These are phyloP conservation scores for Pichia sp. DNA, from an alignment of 1,139 yeast genomes.

Conservation along the genomic window DNA sequence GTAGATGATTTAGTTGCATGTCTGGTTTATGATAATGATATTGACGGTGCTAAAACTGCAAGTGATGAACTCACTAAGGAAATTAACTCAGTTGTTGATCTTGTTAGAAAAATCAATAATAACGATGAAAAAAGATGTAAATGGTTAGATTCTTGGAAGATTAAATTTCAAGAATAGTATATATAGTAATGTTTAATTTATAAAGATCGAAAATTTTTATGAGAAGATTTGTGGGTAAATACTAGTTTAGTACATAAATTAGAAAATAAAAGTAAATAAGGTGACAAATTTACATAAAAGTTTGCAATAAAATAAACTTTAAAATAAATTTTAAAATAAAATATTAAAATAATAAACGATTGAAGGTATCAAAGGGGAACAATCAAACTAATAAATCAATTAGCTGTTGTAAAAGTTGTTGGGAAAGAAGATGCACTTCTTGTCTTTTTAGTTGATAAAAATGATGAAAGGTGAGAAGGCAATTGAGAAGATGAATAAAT, in stretches of 20 bases:
- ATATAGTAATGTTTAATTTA: no score
- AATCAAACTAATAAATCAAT: not conserved
- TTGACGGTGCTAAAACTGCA: slow-evolving; percentile 31
- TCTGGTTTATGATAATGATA: slow-evolving; percentile 39
- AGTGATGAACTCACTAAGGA: slow-evolving; percentile 29
- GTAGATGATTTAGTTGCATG: slow-evolving; percentile 45
- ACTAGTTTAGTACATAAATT: no score
- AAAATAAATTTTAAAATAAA: not conserved
- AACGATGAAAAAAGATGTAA: slow-evolving; percentile 38
- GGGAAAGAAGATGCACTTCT: slow-evolving; percentile 12
- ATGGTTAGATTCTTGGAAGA: slow-evolving; percentile 49
- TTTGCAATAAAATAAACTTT: not conserved
- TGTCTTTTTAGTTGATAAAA: slow-evolving; percentile 7
- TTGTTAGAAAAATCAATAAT: slow-evolving; percentile 36
- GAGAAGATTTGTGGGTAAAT: not conserved
- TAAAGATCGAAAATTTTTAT: no score
- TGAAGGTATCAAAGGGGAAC: not conserved
- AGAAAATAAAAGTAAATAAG: not conserved
- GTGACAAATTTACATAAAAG: not conserved
- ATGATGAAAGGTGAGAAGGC: slow-evolving; percentile 14
- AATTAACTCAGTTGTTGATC: slow-evolving; percentile 32
- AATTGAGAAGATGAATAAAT: slow-evolving; percentile 15
- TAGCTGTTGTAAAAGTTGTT: slow-evolving; percentile 7
- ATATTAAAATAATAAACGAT: not conserved
- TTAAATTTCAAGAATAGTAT: slow-evolving; percentile 31